phyloP scores from a whole-genome alignment of 352 stramenopile genomes.

The Thalassiosira hispida region DNA sequence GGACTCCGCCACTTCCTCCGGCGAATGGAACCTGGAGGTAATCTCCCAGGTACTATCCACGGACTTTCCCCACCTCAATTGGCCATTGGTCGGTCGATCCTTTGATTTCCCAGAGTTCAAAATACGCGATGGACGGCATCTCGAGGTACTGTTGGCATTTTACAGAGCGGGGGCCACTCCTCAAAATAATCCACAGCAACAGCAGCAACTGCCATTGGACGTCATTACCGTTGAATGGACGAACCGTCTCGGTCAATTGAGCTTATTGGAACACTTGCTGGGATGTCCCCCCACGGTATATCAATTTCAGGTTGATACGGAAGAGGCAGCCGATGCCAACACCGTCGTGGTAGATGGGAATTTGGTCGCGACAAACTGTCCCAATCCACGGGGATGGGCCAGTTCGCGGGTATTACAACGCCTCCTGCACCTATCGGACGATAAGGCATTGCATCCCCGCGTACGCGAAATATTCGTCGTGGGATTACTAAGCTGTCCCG shows the following conservation, averaged over 20 bases:
- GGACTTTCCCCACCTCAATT: constrained; percentile 73
- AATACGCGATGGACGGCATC: constrained; percentile 67
- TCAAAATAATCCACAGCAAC: background rate
- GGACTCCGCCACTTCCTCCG: background rate
- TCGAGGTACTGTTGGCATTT: constrained; percentile 72
- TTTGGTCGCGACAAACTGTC: constrained; percentile 18
- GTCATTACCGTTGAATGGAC: constrained; percentile 70
- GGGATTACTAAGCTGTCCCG: constrained; percentile 72
- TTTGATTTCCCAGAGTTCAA: constrained; percentile 84
- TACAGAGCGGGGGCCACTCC: constrained; percentile 61
- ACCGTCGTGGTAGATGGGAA: constrained; percentile 40
- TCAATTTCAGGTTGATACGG: constrained; percentile 64
- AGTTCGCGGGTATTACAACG: constrained; percentile 72
- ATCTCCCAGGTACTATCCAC: constrained; percentile 71
- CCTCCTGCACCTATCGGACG: constrained; percentile 78
- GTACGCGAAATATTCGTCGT: constrained; percentile 80
- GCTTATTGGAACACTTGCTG: constrained; percentile 71
- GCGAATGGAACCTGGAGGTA: constrained; percentile 79
- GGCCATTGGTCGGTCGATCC: constrained; percentile 62
- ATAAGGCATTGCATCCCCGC: constrained; percentile 66
- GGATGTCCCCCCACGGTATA: constrained; percentile 59
- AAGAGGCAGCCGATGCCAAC: constrained; percentile 70
- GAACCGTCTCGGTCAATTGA: constrained; percentile 75
- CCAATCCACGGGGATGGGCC: constrained; percentile 75
- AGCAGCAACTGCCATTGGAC: constrained; percentile 56